Base-by-base conservation (phyloP, 1,139 yeast species). In the Debaryomyces fabryi region DNA sequence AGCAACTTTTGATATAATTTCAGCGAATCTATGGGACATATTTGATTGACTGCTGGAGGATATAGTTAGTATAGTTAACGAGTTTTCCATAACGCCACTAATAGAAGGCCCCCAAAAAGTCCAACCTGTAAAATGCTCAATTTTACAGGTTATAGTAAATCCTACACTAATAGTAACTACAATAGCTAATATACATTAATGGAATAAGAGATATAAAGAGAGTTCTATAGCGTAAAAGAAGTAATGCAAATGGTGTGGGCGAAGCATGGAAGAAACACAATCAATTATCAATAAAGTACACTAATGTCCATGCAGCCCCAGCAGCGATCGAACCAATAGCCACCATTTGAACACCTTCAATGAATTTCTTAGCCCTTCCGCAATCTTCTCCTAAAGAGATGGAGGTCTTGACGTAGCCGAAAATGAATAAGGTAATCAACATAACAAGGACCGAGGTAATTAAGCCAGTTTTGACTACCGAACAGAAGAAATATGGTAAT, bases 281-380 rank as follows among this genome's bases (percentile, higher is more conserved):
- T 51, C 46, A 63, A 45, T 62, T 62, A 52, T 86, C 96, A 54
- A 91, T 85, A 54, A 86, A 70, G 63, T 85, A 86, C 40, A 93
- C 98, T 64, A 92, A 80, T 41, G 84, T 83, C 97, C 97, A 93
- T 18, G 99, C 98, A 23, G 96, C 89, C 6, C 96, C 96, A 4
- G 99, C 99, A 23, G 99, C 99, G 30, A 88, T 72, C 15, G 97
- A 96, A 39, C 99, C 99, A 45, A 90, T 92, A 18, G 87, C 71
- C 49, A 91, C 85, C 98, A 93, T 93, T 69, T 91, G 96, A 38
- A 87, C 49, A 45, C 98, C 98, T 65, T 91, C 96, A 42, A 73
- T 69, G 5, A 87, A 71, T 60, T 89, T 88, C 59, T 82, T 83
- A 51, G 64, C 61, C 8, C 67, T 67, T 13, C 89, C 79, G 59